A percentile compares a stretch with the other conserved stretches of the same genome.
Conservation (phyloP, 2,329 filamentous ascomycete species). For the Trichoderma lentiforme region DNA sequence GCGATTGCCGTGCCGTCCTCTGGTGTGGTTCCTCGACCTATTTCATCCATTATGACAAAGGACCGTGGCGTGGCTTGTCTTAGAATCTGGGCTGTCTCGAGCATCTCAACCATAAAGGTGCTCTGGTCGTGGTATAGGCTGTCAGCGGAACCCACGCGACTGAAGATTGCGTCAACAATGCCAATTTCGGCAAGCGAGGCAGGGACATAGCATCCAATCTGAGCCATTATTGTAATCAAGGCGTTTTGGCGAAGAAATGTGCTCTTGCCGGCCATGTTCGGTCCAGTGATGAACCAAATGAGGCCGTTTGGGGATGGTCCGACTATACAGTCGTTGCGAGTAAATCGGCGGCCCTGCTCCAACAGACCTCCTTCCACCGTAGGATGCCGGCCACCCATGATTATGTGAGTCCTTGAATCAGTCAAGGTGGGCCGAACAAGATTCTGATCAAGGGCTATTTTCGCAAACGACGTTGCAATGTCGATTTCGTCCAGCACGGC, state of each 20-base stretch:
- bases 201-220: constrained; percentile 89
- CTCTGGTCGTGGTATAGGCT: constrained; percentile 93
- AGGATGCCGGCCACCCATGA: constrained; percentile 84
- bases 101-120: constrained; percentile 99
- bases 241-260: constrained; percentile 96
- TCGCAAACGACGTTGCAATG: constrained; percentile 80
- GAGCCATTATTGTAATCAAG: constrained; percentile 87
- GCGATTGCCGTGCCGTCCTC: constrained; percentile 88
- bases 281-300: constrained; percentile 69
- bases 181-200: constrained; percentile 82
- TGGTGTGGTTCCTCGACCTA: constrained; percentile 89
- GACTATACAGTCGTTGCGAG: constrained; percentile 80
- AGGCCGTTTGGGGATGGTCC: constrained; percentile 63
- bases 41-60: constrained; percentile 98
- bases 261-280: constrained; percentile 99
- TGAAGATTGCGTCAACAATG: constrained; percentile 94
- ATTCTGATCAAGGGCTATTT: constrained; percentile 69
- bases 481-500: constrained; percentile 92
- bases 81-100: constrained; percentile 89
- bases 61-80: constrained; percentile 77
- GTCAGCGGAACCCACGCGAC: constrained; percentile 88
- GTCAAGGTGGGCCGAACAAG: constrained; percentile 73
- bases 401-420: constrained; percentile 62
- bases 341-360: constrained; percentile 76
- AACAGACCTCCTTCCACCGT: constrained; percentile 83